Evolutionary conservation across 1,139 yeast genomes (phyloP).

Genomic region (Pichia sp.): DNA sequence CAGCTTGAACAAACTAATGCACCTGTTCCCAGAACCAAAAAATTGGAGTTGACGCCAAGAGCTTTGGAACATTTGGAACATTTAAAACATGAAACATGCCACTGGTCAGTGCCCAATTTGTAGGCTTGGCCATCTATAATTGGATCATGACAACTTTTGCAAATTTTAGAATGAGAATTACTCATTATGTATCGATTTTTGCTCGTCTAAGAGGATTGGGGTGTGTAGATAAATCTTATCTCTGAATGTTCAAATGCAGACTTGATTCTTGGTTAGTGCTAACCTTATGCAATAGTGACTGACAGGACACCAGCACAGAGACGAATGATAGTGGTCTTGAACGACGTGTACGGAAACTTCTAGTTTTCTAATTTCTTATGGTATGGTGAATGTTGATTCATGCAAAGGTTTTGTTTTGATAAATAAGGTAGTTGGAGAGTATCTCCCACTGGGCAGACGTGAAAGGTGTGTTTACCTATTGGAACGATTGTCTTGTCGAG

Average conservation of each 20-base stretch:
- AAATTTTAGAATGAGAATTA: slow-evolving; percentile 17
- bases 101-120: slow-evolving; percentile 82
- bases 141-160: slow-evolving; percentile 33
- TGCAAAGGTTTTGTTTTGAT: neutral
- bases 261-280: too few species aligned
- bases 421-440: neutral
- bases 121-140: slow-evolving; percentile 77
- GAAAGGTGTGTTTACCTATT: neutral
- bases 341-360: neutral
- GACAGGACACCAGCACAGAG: too few species aligned
- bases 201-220: neutral
- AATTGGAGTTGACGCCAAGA: slow-evolving; percentile 83
- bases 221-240: neutral
- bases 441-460: neutral
- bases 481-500: neutral
- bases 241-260: too few species aligned
- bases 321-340: too few species aligned
- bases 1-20: slow-evolving; percentile 86
- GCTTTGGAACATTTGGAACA: slow-evolving; percentile 79
- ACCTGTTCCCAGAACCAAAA: slow-evolving; percentile 89
- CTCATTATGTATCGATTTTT: neutral
- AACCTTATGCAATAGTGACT: too few species aligned
- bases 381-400: neutral
- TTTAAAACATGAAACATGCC: slow-evolving; percentile 92
- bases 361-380: neutral